Conservation (phyloP, 1,139 yeast genomes). For the Suhomyces maxii region DNA sequence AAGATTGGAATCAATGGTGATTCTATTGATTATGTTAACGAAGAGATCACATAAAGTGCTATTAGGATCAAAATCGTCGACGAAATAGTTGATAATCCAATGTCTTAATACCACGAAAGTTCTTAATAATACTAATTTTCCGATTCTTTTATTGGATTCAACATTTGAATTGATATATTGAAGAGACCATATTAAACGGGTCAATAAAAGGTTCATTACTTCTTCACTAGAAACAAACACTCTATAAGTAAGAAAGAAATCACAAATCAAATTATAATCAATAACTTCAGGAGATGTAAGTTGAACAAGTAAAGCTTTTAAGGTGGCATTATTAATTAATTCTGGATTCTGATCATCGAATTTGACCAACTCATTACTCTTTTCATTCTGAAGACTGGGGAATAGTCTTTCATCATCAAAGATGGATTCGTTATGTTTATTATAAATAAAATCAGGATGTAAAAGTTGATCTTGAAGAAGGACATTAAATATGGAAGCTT, state of each 20-base stretch:
- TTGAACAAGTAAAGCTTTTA: conserved; percentile 64
- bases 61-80: conserved; percentile 63
- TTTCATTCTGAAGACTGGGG: conserved; percentile 29
- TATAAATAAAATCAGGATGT: conserved; percentile 31
- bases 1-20: conserved; percentile 36
- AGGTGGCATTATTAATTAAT: conserved; percentile 40
- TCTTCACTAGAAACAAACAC: conserved; percentile 60
- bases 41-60: conserved; percentile 47
- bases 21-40: conserved; percentile 48
- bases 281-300: conserved; percentile 77
- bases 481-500: conserved; percentile 5
- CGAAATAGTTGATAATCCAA: conserved; percentile 80
- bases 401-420: conserved; percentile 40
- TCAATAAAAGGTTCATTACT: conserved; percentile 59
- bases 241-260: conserved; percentile 83
- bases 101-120: conserved; percentile 86
- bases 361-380: conserved; percentile 28
- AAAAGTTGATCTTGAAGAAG: conserved; percentile 7
- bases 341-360: conserved; percentile 38
- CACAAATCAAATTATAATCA: conserved; percentile 77
- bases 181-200: conserved; percentile 75
- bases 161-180: conserved; percentile 38
- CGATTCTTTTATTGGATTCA: conserved; percentile 46
- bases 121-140: conserved; percentile 72
- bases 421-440: conserved; percentile 42